Conservation (phyloP, 2,329 filamentous ascomycete species). For the Aspergillus sp. region DNA sequence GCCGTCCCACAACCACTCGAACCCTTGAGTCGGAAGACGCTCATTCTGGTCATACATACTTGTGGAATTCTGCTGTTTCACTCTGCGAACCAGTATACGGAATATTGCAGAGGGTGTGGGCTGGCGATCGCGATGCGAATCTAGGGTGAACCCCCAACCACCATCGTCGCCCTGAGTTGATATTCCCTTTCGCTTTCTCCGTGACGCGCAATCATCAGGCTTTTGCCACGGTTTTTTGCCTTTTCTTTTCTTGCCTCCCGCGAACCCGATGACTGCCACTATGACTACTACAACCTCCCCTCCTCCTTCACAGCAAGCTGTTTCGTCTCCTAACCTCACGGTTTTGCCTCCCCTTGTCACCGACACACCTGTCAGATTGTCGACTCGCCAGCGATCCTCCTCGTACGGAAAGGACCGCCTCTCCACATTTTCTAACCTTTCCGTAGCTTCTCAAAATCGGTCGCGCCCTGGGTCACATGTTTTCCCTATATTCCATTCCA, state of each 20-base stretch:
- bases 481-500: conserved; percentile 82
- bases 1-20: background rate
- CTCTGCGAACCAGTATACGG: background rate
- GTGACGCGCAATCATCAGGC: conserved; percentile 13
- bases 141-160: conserved; percentile 25
- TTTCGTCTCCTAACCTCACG: conserved; percentile 27
- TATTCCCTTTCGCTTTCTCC: conserved; percentile 14
- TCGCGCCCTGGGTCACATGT: conserved; percentile 80
- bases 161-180: conserved; percentile 19
- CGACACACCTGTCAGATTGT: conserved; percentile 55
- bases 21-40: conserved; percentile 12
- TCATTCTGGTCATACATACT: conserved; percentile 1
- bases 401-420: conserved; percentile 78
- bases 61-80: conserved; percentile 5
- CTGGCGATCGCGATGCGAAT: conserved; percentile 37
- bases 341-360: conserved; percentile 52
- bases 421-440: conserved; percentile 78
- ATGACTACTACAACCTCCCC: conserved; percentile 39
- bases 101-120: conserved; percentile 16
- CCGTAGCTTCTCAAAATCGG: conserved; percentile 54
- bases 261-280: conserved; percentile 29
- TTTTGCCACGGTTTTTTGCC: conserved; percentile 4
- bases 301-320: conserved; percentile 27
- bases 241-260: conserved; percentile 3
- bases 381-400: conserved; percentile 66